These are phyloP conservation scores for Suillus clintonianus DNA, from an alignment of 768 basidiomycete species.

Conservation along the genomic window DNA sequence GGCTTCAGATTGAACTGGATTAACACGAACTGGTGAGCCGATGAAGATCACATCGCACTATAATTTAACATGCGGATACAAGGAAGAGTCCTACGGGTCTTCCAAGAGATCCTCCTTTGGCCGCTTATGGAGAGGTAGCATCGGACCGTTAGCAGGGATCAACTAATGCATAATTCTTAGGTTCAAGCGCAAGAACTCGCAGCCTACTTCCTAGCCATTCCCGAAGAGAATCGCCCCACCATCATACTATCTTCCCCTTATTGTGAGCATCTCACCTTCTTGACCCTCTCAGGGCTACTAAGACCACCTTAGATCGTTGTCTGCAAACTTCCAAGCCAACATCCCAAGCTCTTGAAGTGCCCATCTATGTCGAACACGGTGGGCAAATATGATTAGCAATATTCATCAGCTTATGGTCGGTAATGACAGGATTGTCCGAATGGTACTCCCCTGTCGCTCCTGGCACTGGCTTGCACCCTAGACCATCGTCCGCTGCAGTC, in stretches of 20 bases:
- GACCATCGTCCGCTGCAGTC: slow-evolving; percentile 57
- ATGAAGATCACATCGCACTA: neutral
- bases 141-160: neutral
- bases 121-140: slow-evolving; percentile 67
- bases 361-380: slow-evolving; percentile 84
- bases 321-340: slow-evolving; percentile 75
- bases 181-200: slow-evolving; percentile 76
- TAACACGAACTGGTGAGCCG: slow-evolving; percentile 58
- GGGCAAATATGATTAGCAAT: neutral
- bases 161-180: slow-evolving; percentile 30
- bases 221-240: slow-evolving; percentile 67
- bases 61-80: slow-evolving; percentile 27
- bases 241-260: slow-evolving; percentile 85
- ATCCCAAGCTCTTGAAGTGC: slow-evolving; percentile 60
- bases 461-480: slow-evolving; percentile 74
- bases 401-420: neutral
- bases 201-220: slow-evolving; percentile 61
- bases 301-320: slow-evolving; percentile 66
- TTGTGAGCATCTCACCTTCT: slow-evolving; percentile 45
- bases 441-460: slow-evolving; percentile 77
- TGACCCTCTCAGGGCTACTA: neutral
- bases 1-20: slow-evolving; percentile 81
- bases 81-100: slow-evolving; percentile 71
- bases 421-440: slow-evolving; percentile 59
- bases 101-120: slow-evolving; percentile 71